A percentile compares a stretch with the other conserved stretches of the same genome.
Evolutionary conservation across 345 rosid species (phyloP).

Genomic region (Dovyalis caffra): DNA sequence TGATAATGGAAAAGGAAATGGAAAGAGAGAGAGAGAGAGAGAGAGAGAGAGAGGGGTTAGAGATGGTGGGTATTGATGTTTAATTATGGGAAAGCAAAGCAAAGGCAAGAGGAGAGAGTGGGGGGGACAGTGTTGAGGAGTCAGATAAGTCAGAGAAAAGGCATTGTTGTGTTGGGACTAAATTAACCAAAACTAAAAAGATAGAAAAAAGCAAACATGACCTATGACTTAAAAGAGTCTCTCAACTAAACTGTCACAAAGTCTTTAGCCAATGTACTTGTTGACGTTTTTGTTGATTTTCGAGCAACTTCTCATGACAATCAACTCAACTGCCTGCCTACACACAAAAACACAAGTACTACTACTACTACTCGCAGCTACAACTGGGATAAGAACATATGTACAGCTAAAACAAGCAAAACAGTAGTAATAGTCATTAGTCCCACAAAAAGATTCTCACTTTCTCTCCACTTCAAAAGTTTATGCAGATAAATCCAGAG

Average conservation of each 20-base stretch:
- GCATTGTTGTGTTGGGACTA: constrained; percentile 14
- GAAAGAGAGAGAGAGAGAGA: constrained; percentile 1
- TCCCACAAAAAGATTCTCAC: constrained; percentile 37
- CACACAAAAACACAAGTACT: not conserved
- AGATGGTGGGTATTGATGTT: constrained; percentile 34
- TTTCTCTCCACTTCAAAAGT: constrained; percentile 31
- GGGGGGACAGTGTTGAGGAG: constrained; percentile 57
- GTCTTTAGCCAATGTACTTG: constrained; percentile 21
- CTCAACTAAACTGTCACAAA: constrained; percentile 5
- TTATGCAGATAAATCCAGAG: constrained; percentile 36
- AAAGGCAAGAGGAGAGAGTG: constrained; percentile 42
- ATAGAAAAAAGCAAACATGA: not conserved
- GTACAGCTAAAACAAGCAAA: not conserved
- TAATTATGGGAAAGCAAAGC: constrained; percentile 59
- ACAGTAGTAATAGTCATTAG: constrained; percentile 6
- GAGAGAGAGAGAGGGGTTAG: too few species aligned
- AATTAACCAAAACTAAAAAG: constrained; percentile 13
- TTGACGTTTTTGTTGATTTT: constrained; percentile 4
- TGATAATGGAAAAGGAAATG: not conserved
- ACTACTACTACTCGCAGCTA: not conserved
- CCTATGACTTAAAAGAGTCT: not conserved
- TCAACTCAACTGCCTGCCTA: not conserved
- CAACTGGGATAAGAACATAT: constrained; percentile 18
- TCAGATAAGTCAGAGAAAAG: constrained; percentile 44
- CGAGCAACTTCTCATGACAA: constrained; percentile 5